Evolutionary conservation across 495 filamentous ascomycete genomes (phyloP), one percentile per base, ranked within the genome.

Genomic region (Aspergillus coremiiformis): DNA sequence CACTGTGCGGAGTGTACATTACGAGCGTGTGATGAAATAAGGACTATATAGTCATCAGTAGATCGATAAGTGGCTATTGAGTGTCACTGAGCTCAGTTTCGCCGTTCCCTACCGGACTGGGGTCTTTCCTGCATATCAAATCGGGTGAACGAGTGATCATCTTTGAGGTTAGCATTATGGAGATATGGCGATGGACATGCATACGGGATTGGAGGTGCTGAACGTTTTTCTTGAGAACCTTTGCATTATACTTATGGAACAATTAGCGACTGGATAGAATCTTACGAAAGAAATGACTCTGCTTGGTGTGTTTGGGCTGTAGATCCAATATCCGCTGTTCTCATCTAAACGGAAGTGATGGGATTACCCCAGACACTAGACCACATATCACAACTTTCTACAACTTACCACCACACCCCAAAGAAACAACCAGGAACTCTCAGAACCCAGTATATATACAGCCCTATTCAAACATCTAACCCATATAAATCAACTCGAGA

Each of bases 11-110:
- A 82, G 81, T 12, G 69, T 84, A 53, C 58, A 69, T 4, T 98
- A 85, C 63, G 90, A 98, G 46, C 72, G 81, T 44, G 92, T 96
- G 14, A 62, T 87, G 61, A 55, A 55, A 60, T 70, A 49, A 57
- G 39, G 8, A 27, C 5, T 14, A 5, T 20, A 17, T 41, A 7
- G 37, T 0, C 12, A 14, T 35, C 9, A 5, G 2, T 35, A 32
- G 10, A 14, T 35, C 12, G 12, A n/a, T 30, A 9, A 9, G 27
- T 35, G 32, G 32, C 32, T 14, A 5, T 5, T 35, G 11, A n/a
- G 32, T 5, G 14, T n/a, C 32, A 32, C 2, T 8, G 7, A 9
- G 24, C 9, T 27, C n/a, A n/a, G 24, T 9, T 27, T 27, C 9
- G 24, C 24, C 4, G 24, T 27, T 4, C 29, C 29, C 29, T 32